Evolutionary conservation across 352 stramenopile genomes (phyloP), one percentile per base, ranked within the genome.

Genomic region (Pythium guiyangense): DNA sequence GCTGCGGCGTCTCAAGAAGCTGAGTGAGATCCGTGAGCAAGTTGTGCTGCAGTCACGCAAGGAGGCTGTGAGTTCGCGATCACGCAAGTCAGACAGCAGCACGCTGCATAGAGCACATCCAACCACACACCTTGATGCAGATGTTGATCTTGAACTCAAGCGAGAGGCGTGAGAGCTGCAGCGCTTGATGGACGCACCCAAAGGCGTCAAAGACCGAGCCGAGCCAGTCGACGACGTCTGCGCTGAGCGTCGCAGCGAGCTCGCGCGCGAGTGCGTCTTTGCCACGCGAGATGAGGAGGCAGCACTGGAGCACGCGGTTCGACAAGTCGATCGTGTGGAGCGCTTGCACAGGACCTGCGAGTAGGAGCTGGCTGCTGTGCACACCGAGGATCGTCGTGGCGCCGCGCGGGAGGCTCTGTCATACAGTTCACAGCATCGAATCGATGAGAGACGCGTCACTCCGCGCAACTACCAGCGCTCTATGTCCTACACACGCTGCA

Each of bases 201-300:
- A 92, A 92, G 2, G 74, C 82, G 52, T 92, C 79, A 18, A 88
- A 82, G 10, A 87, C 71, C 4, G 77, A 65, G 3, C 67, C 76
- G 4, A 92, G 20, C 77, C 75, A 89, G 26, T 90, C 71, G 0
- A 49, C 47, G 10, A 77, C 66, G 49, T 84, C 77, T 0, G 49
- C 26, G 20, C 47, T 65, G 15, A 91, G 54, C 3, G 64, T 55
- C 29, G 79, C 66, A 4, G 74, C 77, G 0, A 88, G 46, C 54
- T 80, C 54, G 9, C 70, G 55, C 9, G 79, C 79, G 8, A 69
- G 57, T 4, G 80, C 70, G 10, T 78, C 54, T 17, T 70, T 59
- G 8, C 77, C 79, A n/a, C 74, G 70, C 4, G 72, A 79, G 18
- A 92, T 66, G 6, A 89, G 66, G 47, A 90, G 72, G 34, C 70